These are phyloP conservation scores for Thielaviopsis ethacetica DNA, from an alignment of 2,329 filamentous ascomycete species.

Conservation along the genomic window DNA sequence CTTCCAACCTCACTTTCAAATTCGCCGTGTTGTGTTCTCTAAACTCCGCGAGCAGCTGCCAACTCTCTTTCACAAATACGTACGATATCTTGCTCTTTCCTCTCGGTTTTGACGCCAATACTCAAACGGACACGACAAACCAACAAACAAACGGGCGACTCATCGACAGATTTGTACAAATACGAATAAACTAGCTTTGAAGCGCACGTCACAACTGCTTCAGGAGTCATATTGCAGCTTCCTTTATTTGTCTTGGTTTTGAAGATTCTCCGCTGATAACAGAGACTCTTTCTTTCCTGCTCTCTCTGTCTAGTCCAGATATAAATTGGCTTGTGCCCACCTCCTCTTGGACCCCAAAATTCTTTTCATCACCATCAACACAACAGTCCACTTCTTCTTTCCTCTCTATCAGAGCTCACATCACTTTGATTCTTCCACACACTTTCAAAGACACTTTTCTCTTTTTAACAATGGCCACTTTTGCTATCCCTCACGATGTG, in stretches of 20 bases:
- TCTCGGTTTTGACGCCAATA: background rate
- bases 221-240: background rate
- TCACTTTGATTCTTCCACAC: too few species aligned
- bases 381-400: too few species aligned
- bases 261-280: background rate
- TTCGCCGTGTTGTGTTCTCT: too few species aligned
- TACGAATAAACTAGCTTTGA: background rate
- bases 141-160: background rate
- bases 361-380: too few species aligned
- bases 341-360: too few species aligned
- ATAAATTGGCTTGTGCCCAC: too few species aligned
- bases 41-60: background rate
- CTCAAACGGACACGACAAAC: background rate
- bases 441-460: background rate
- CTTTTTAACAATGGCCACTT: background rate
- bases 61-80: background rate
- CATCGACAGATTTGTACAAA: background rate
- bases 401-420: too few species aligned
- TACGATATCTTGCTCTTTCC: background rate
- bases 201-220: background rate
- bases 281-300: background rate
- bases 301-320: background rate
- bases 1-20: too few species aligned
- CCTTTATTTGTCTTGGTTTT: background rate
- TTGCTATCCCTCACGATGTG: background rate